Base-by-base conservation (phyloP, 495 filamentous ascomycete genomes). In the Trichoderma virens region DNA sequence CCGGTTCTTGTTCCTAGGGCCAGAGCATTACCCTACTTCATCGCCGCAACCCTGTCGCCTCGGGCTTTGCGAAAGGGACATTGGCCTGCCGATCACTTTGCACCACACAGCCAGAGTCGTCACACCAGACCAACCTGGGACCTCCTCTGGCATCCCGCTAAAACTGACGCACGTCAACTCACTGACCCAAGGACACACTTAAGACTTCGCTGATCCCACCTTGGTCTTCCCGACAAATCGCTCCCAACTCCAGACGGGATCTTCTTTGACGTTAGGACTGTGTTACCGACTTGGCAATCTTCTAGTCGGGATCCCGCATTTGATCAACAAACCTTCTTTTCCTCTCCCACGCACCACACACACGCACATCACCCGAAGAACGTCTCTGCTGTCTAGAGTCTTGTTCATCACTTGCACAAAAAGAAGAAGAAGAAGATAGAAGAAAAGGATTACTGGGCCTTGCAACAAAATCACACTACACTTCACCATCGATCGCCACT, bases 171-270 rank as follows among this genome's bases (percentile, higher is more conserved):
- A 30, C 31, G 64, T 60, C 59, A 62, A 62, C 59, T 59, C 60
- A n/a, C 66, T 60, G 62, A 68, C 72, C 74, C 72, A 71, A 75
- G 73, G 73, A 75, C 75, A 80, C 80, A 89, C 86, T 86, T 89
- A 90, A 88, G 85, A 82, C 61, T 62, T 81, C 85, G 87, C 85
- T 87, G 86, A 90, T 90, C 87, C 85, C 82, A 80, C 82, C 81
- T 82, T 45, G 32, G 38, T 43, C 51, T 18, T 45, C 34, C 61
- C 61, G 39, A 35, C 61, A 62, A 35, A 41, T 64, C 65, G 28
- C 68, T 65, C 76, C 78, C 72, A 76, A 78, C 75, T 75, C 73
- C 74, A 67, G 41, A 41, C 60, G 68, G 66, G 74, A 73, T 72
- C 69, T 66, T 74, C 73, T 70, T 60, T 56, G 62, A 65, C 32